Evolutionary conservation across 805 yeast species (phyloP), one percentile per base, ranked within the genome.

Genomic region (Ogataea naganishii): DNA sequence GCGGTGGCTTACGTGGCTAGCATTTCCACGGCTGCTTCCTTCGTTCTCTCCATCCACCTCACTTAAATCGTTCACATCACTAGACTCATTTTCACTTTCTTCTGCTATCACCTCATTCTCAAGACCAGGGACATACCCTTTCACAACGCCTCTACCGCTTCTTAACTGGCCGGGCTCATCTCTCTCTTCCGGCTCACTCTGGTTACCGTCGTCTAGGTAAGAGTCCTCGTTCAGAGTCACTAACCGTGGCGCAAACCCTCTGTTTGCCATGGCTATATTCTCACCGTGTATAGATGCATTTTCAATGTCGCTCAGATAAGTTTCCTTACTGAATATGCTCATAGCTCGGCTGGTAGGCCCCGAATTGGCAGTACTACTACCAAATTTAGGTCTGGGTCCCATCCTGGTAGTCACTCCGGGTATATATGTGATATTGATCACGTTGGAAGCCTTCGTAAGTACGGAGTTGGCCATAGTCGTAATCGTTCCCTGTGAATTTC

Each of bases 361-460:
- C n/a, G 35, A 29, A 3, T 38, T 19, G 3, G 47, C 40, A 14
- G 39, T 37, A 17, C 34, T 30, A 3, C 32, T 26, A 16, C 40
- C 32, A 9, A 33, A 22, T 6, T 24, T 23, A 2, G 40, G 32
- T 26, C 47, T 37, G 7, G 47, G 34, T 14, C 64, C 60, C 27
- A 71, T 66, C 16, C 79, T 62, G 14, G 75, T 72, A 4, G 86
- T 82, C 26, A 86, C 96, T 21, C 96, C 96, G 0, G 96, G 97
- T 36, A 88, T 83, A 49, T 86, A 88, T 3, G 95, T 95, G 34
- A 89, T 80, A 13, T 95, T 95, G 37, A 88, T 69, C 39, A 88
- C 76, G 53, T 88, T 86, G 10, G 94, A 81, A 4, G 94, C 94
- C 43, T 80, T 74, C 8, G 92, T 78, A 27, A 78, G 64, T 10